Evolutionary conservation across 106 monocot genomes (phyloP), one percentile per base, ranked within the genome.

Genomic region (Allium sativum): DNA sequence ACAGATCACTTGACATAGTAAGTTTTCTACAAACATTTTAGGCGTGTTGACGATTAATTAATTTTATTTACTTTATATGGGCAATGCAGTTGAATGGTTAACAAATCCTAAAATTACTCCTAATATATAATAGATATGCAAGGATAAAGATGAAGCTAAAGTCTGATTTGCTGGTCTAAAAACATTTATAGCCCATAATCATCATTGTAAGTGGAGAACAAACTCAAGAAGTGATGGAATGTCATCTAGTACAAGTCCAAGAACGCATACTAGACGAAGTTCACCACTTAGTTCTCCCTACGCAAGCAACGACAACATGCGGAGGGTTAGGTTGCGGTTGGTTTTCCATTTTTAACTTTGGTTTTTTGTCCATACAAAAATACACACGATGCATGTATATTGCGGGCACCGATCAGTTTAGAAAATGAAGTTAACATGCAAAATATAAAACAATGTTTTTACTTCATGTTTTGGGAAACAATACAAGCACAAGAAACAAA

Each of bases 141-240:
- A 94, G 72, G 94, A 94, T 73, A 94, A 94, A 81, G 94, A 94
- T 73, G 94, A 94, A 79, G 94, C 94, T 52, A 89, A 94, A 79
- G 86, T 90, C 19, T 94, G 94, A 89, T 94, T 94, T 83, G 94
- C 90, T 73, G 94, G 94, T 71, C 69, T 94, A 42, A 94, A 83
- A 81, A 90, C 94, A 72, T 71, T 94, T 63, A 94, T 94, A 64
- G 81, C 94, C 18, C 85, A 81, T 20, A 81, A 72, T 50, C 83
- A 81, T 83, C 72, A 81, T 42, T 73, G 81, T 50, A 90, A 77
- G 70, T 94, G 83, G 83, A 83, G 81, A 67, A 81, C 81, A 65
- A 86, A 94, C 65, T 84, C 90, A 52, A 75, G 81, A 81, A 94
- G 83, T 73, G 94, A 94, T 76, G 82, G 88, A 44, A 20, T 90